A percentile compares a stretch with the other conserved stretches of the same genome.
Conservation (phyloP, 176 grass and related monocot species). For the Carex myosuroides region DNA sequence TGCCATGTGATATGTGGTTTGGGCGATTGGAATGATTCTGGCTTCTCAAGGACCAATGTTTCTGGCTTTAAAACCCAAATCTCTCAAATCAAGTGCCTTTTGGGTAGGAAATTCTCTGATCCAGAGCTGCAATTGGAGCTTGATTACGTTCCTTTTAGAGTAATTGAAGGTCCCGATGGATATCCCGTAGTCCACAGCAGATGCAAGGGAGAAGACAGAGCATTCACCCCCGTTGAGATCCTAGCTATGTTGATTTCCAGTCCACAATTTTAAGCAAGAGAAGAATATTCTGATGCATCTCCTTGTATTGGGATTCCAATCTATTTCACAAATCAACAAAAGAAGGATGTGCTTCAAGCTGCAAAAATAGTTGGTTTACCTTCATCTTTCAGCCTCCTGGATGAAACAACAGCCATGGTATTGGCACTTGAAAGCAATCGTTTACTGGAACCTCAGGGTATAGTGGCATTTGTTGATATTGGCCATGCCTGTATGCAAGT, state of each 20-base stretch:
- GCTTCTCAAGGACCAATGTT: no score
- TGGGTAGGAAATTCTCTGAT: slow-evolving; percentile 7
- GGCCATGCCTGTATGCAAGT: background rate
- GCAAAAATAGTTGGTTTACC: background rate
- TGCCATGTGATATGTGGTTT: no score
- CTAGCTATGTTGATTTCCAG: background rate
- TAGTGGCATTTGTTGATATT: slow-evolving; percentile 10
- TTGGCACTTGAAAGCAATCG: background rate
- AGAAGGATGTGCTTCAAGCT: background rate
- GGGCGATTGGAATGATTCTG: no score
- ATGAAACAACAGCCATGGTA: background rate
- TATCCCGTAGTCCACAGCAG: background rate
- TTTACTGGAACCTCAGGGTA: no score
- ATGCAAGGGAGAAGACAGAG: slow-evolving; percentile 5
- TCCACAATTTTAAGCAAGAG: no score
- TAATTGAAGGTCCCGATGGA: background rate
- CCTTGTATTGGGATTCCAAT: background rate
- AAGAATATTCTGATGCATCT: no score
- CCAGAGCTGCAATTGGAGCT: background rate
- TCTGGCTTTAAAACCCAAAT: background rate
- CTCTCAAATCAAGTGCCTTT: background rate
- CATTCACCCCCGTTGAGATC: background rate
- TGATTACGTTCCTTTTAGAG: slow-evolving; percentile 3
- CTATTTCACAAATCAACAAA: background rate
- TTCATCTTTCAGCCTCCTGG: background rate